Evolutionary conservation across 2,329 filamentous ascomycete species (phyloP).

Genomic region (Epichloe typhina): DNA sequence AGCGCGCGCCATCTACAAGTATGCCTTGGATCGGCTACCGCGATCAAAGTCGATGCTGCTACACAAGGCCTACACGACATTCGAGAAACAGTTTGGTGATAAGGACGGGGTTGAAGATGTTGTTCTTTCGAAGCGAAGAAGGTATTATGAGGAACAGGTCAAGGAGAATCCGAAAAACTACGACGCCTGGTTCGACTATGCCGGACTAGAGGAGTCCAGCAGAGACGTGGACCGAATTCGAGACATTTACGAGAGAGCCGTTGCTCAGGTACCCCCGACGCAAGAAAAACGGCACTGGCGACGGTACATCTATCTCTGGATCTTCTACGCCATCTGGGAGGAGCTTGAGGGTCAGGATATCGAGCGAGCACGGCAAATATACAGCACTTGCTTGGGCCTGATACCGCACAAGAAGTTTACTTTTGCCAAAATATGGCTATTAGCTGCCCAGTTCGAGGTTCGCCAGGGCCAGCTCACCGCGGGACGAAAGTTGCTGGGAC

Average conservation of each 20-base stretch:
- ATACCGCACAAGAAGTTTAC: slow-evolving; percentile 96
- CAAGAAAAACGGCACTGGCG: slow-evolving; percentile 97
- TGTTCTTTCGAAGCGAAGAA: slow-evolving; percentile 81
- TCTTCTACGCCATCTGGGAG: slow-evolving; percentile 94
- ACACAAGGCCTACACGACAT: slow-evolving; percentile 91
- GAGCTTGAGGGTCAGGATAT: slow-evolving; percentile 73
- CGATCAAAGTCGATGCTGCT: slow-evolving; percentile 72
- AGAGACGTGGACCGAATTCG: slow-evolving; percentile 73
- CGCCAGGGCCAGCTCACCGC: slow-evolving; percentile 68
- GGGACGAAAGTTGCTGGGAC: slow-evolving; percentile 79
- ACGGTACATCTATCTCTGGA: slow-evolving; percentile 93
- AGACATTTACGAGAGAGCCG: slow-evolving; percentile 89
- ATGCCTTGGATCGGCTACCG: slow-evolving; percentile 81
- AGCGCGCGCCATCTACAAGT: slow-evolving; percentile 90
- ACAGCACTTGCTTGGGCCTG: slow-evolving; percentile 72
- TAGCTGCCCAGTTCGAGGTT: slow-evolving; percentile 87
- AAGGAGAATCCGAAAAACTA: slow-evolving; percentile 95
- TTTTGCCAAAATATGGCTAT: slow-evolving; percentile 90
- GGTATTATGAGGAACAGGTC: slow-evolving; percentile 88
- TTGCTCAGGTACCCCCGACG: slow-evolving; percentile 87
- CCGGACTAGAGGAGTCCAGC: slow-evolving; percentile 73
- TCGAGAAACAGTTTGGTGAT: slow-evolving; percentile 97
- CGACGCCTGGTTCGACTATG: slow-evolving; percentile 94
- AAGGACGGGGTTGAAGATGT: slow-evolving; percentile 89
- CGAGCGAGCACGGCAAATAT: slow-evolving; percentile 75